A percentile compares a stretch with the other conserved stretches of the same genome.
These are phyloP conservation scores for Geoglossum cookeanum DNA, from an alignment of 2,329 filamentous ascomycete genomes.

Conservation along the genomic window DNA sequence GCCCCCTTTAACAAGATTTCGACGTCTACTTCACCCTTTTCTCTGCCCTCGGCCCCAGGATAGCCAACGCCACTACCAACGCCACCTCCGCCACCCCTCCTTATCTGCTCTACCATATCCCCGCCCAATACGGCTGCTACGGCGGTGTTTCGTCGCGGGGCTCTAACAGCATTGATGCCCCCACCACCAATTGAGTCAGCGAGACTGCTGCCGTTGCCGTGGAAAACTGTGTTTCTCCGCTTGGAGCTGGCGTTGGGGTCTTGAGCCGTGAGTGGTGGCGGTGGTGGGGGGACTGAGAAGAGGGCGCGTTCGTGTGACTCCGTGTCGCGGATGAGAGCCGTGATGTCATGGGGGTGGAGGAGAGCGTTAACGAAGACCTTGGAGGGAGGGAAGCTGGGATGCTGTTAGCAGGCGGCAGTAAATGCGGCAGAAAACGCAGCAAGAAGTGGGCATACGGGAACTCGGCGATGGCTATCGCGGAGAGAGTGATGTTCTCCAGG, in stretches of 20 bases:
- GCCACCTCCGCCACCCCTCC: slow-evolving; percentile 34
- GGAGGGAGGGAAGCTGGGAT: slow-evolving; percentile 60
- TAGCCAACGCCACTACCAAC: slow-evolving; percentile 30
- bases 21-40: slow-evolving; percentile 61
- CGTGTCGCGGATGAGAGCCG: slow-evolving; percentile 81
- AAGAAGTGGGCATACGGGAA: slow-evolving; percentile 35
- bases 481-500: slow-evolving; percentile 57
- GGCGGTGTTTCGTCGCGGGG: slow-evolving; percentile 54
- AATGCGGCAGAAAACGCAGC: background rate
- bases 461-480: slow-evolving; percentile 56
- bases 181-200: slow-evolving; percentile 12
- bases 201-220: slow-evolving; percentile 13
- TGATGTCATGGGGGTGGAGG: slow-evolving; percentile 77
- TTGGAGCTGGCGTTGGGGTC: slow-evolving; percentile 22
- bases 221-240: slow-evolving; percentile 31
- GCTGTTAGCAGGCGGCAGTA: slow-evolving; percentile 6
- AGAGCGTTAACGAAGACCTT: slow-evolving; percentile 92
- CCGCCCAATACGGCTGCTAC: slow-evolving; percentile 78
- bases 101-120: slow-evolving; percentile 67
- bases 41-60: slow-evolving; percentile 21
- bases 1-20: slow-evolving; percentile 70
- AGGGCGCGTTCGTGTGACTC: slow-evolving; percentile 87
- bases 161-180: slow-evolving; percentile 26
- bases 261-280: slow-evolving; percentile 24
- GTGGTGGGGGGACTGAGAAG: slow-evolving; percentile 61